Base-by-base conservation (phyloP, 257 asterid species). In the Solanum okadae region DNA sequence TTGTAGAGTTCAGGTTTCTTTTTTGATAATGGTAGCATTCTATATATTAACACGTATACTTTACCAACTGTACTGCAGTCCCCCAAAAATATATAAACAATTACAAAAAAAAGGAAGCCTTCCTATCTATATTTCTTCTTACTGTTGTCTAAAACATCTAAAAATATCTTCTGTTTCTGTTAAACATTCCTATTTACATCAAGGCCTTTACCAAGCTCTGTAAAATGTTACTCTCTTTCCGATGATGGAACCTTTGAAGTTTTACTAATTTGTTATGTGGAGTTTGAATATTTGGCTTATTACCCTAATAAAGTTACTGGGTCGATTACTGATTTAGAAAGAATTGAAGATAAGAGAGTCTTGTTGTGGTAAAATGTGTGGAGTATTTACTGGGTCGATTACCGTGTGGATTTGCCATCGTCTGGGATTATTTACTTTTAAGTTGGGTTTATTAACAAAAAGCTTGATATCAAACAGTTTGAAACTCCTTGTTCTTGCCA, bases 361-460 rank as follows among this genome's bases (percentile, higher is more conserved):
- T 91, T 96, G 16, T 86, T 97, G 38, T 97, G 99, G 99, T 96
- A 96, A 77, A 92, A 93, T 90, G 99, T 97, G 70, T 38, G 40
- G 42, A 37, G 42, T 37, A 37, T 37, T 37, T 37, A 37, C 42
- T 38, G 10, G 42, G 42, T 38, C 0, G 42, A 38, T 38, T 38
- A 38, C 59, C 93, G 89, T 38, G 99, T 97, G 87, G 99, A 96
- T 91, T 86, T 95, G 89, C 99, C 98, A 11, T 96, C 98, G 16
- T 92, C 95, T 4, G 91, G 88, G 63, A 95, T 92, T 65, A 96
- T 96, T 18, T 96, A 96, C 87, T 96, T 96, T 87, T 90, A 94
- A 86, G 99, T 96, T 27, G 98, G 98, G 91, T 56, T 95, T 34
- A 95, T 96, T n/a, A 95, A 94, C 90, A 95, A 95, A 95, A 86